Evolutionary conservation across 805 yeast genomes (phyloP).

Genomic region (Starmerella potacharoeniae): DNA sequence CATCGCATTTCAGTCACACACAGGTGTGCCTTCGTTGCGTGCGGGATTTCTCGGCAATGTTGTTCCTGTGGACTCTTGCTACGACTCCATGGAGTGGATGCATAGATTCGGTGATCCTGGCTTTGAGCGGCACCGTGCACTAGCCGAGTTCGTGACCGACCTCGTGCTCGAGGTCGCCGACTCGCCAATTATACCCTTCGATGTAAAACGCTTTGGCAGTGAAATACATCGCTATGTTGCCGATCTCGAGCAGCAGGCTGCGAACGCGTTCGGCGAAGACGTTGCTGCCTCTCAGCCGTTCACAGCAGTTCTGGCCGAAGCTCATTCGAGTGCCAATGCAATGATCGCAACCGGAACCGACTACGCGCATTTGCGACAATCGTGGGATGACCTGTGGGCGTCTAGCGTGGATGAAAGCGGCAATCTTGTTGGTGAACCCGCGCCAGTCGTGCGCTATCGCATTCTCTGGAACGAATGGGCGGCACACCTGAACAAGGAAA

Average conservation of each 20-base stretch:
- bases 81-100: slow-evolving; percentile 53
- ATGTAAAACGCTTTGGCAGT: slow-evolving; percentile 38
- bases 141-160: slow-evolving; percentile 46
- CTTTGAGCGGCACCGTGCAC: slow-evolving; percentile 43
- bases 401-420: slow-evolving; percentile 37
- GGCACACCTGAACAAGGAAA: slow-evolving; percentile 41
- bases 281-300: slow-evolving; percentile 19
- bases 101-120: slow-evolving; percentile 42
- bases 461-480: slow-evolving; percentile 73
- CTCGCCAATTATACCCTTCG: slow-evolving; percentile 64
- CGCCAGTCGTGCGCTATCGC: slow-evolving; percentile 56
- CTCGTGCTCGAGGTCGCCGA: slow-evolving; percentile 54
- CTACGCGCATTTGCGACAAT: slow-evolving; percentile 43
- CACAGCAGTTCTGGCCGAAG: slow-evolving; percentile 21
- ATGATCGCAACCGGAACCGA: slow-evolving; percentile 38
- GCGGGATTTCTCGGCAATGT: slow-evolving; percentile 37
- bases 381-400: slow-evolving; percentile 40
- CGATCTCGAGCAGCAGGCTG: slow-evolving; percentile 38
- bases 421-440: slow-evolving; percentile 42
- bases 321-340: slow-evolving; percentile 28
- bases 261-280: slow-evolving; percentile 10
- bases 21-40: slow-evolving; percentile 62
- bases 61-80: slow-evolving; percentile 47
- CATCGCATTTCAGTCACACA: slow-evolving; percentile 50
- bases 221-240: slow-evolving; percentile 35